Conservation (phyloP, 2,329 filamentous ascomycete genomes). For the Eutypella sp. region DNA sequence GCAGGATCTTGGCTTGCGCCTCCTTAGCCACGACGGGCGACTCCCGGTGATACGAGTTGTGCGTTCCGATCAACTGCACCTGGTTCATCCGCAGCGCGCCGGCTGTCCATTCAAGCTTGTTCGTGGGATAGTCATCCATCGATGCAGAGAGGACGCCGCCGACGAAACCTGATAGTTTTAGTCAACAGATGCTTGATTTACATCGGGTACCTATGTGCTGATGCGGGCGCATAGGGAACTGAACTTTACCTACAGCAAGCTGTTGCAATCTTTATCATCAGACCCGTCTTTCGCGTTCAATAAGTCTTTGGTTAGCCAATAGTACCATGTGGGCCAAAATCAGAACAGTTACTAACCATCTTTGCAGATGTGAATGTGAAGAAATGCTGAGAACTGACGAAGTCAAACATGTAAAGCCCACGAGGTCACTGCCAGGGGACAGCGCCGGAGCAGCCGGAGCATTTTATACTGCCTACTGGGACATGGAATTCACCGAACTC, state of each 20-base stretch:
- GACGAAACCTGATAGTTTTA: neutral
- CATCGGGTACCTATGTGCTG: neutral
- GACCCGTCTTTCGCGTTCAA: neutral
- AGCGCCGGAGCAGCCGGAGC: no score
- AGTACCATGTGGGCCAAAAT: neutral
- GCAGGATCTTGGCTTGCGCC: conserved; percentile 33
- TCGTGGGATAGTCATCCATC: conserved; percentile 15
- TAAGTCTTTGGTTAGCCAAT: neutral
- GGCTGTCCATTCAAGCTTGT: conserved; percentile 27
- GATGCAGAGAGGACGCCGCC: neutral
- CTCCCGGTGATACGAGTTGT: conserved; percentile 48
- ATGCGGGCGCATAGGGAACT: no score
- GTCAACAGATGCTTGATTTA: neutral
- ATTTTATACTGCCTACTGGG: no score
- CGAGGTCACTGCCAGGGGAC: no score
- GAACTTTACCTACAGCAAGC: neutral
- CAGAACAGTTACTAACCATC: neutral
- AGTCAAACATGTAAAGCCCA: no score
- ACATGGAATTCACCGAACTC: no score
- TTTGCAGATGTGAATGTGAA: no score
- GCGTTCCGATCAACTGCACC: conserved; percentile 45
- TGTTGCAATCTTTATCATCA: neutral
- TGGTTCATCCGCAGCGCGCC: conserved; percentile 45
- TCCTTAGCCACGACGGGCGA: conserved; percentile 34
- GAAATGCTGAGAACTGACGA: no score